Evolutionary conservation across 257 asterid species (phyloP).

Genomic region (Lantana camara): DNA sequence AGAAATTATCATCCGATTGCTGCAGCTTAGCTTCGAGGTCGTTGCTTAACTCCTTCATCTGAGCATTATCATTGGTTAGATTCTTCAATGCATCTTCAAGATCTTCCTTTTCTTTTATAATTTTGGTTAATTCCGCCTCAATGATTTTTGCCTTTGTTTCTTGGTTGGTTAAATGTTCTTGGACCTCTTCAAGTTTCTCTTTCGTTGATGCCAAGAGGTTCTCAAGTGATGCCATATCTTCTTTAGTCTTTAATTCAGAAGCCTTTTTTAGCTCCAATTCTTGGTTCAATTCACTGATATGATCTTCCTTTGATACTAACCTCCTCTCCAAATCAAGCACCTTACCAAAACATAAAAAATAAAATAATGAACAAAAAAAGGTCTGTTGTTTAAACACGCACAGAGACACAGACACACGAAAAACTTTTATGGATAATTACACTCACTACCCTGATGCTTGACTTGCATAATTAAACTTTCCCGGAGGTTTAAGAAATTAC

Average conservation of each 20-base stretch:
- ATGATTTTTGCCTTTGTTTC: constrained; percentile 40
- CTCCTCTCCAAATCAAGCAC: constrained; percentile 31
- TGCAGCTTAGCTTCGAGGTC: constrained; percentile 60
- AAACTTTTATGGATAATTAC: too few species aligned
- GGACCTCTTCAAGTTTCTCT: constrained; percentile 40
- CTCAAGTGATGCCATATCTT: constrained; percentile 44
- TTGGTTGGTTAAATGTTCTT: constrained; percentile 37
- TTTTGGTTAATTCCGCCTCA: constrained; percentile 43
- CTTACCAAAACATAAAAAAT: too few species aligned
- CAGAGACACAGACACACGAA: too few species aligned
- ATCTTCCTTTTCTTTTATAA: constrained; percentile 40
- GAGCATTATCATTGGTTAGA: constrained; percentile 39
- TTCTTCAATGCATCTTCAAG: constrained; percentile 49
- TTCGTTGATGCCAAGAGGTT: constrained; percentile 38
- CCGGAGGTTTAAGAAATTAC: too few species aligned
- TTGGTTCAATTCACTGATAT: constrained; percentile 45
- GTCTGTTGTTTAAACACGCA: too few species aligned
- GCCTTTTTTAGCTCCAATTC: constrained; percentile 41
- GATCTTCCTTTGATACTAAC: constrained; percentile 54
- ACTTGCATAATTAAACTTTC: too few species aligned
- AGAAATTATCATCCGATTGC: constrained; percentile 60
- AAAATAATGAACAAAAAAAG: too few species aligned
- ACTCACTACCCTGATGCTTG: too few species aligned
- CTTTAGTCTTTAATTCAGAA: constrained; percentile 52
- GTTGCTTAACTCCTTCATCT: constrained; percentile 54